These are phyloP conservation scores for Juglanconis oblonga DNA, from an alignment of 2,329 filamentous ascomycete species.

Conservation along the genomic window DNA sequence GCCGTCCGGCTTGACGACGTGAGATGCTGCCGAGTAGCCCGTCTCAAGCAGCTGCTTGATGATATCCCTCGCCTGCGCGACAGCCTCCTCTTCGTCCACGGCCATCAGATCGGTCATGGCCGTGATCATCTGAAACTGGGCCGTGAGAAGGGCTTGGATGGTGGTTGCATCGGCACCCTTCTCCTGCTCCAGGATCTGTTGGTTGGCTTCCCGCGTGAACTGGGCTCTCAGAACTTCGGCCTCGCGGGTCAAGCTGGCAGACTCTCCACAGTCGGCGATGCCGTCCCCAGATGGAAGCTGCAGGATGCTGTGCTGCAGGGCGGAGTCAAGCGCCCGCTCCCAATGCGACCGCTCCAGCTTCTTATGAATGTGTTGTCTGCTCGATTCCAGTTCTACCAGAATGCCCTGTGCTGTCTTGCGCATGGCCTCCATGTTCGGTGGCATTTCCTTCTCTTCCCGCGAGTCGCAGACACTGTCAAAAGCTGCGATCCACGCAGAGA, in stretches of 20 bases:
- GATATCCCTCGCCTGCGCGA: conserved; percentile 73
- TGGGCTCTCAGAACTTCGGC: conserved; percentile 81
- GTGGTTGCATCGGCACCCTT: conserved; percentile 73
- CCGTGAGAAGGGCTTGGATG: conserved; percentile 79
- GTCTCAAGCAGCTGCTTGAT: conserved; percentile 75
- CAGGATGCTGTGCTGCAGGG: conserved; percentile 77
- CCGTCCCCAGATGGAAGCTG: conserved; percentile 73
- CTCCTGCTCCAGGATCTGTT: conserved; percentile 78
- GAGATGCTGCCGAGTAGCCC: conserved; percentile 71
- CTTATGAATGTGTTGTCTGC: conserved; percentile 86
- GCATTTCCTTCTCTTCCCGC: conserved; percentile 67
- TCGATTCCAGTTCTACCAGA: conserved; percentile 82
- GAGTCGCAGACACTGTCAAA: conserved; percentile 81
- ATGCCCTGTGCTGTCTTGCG: conserved; percentile 88
- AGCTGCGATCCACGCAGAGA: conserved; percentile 90
- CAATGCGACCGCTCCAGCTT: conserved; percentile 76
- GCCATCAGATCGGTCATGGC: conserved; percentile 77
- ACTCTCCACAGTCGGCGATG: conserved; percentile 62
- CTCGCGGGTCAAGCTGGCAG: conserved; percentile 72
- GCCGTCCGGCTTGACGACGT: conserved; percentile 89
- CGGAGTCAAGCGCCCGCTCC: conserved; percentile 84
- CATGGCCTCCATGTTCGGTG: conserved; percentile 68
- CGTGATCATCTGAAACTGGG: conserved; percentile 87
- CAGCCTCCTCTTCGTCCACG: conserved; percentile 80
- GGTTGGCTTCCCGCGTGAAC: conserved; percentile 75